Conservation (phyloP, 495 filamentous ascomycete genomes). For the Tricharina praecox region DNA sequence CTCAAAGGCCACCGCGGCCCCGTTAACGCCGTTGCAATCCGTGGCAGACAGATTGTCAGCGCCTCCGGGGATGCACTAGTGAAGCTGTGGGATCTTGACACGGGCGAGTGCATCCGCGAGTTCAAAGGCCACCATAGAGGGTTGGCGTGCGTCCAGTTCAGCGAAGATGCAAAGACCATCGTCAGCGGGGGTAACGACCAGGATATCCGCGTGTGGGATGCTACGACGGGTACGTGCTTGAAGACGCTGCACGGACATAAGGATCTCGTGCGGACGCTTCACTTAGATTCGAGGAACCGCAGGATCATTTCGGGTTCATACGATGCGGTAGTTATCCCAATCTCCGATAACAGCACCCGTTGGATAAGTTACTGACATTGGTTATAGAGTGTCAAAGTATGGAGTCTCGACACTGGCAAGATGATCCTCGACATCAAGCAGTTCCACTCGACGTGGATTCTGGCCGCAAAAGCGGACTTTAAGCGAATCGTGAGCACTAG, state of each 20-base stretch:
- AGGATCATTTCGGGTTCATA: slow-evolving; percentile 83
- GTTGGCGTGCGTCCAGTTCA: slow-evolving; percentile 88
- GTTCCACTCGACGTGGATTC: slow-evolving; percentile 91
- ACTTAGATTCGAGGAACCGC: slow-evolving; percentile 67
- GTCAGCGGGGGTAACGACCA: slow-evolving; percentile 87
- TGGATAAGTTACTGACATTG: background rate
- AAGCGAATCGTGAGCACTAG: slow-evolving; percentile 80
- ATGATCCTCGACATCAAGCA: slow-evolving; percentile 60
- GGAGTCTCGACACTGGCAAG: slow-evolving; percentile 58
- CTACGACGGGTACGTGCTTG: slow-evolving; percentile 69
- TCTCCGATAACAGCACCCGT: no score
- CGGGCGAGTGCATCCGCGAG: slow-evolving; percentile 69
- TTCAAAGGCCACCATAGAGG: slow-evolving; percentile 76
- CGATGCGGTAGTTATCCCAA: slow-evolving; percentile 42
- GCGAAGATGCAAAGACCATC: slow-evolving; percentile 72
- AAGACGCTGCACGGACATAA: slow-evolving; percentile 60
- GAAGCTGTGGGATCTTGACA: slow-evolving; percentile 84
- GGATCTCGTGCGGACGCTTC: slow-evolving; percentile 68
- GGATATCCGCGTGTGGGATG: slow-evolving; percentile 85
- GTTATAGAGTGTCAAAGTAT: slow-evolving; percentile 62
- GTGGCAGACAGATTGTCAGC: slow-evolving; percentile 76
- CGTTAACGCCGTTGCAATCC: slow-evolving; percentile 88
- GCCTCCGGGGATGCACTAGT: slow-evolving; percentile 84
- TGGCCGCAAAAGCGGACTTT: slow-evolving; percentile 90
- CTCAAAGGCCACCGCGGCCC: slow-evolving; percentile 73